These are phyloP conservation scores for Clitoria ternatea DNA, from an alignment of 306 rosid species.

Conservation along the genomic window DNA sequence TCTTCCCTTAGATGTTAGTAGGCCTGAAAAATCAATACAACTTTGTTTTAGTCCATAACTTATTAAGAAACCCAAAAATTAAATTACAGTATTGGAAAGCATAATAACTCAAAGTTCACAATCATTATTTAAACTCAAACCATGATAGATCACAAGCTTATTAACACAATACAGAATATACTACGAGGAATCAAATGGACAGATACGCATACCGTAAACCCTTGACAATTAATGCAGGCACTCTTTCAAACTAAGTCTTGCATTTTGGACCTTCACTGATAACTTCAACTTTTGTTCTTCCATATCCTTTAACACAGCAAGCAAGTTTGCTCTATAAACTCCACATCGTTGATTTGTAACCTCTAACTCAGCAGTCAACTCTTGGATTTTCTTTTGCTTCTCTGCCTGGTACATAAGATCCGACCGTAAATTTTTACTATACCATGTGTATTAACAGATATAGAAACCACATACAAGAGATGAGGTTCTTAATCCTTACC, in stretches of 20 bases:
- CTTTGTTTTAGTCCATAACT: background rate
- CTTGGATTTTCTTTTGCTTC: slow-evolving; percentile 70
- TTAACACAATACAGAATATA: background rate
- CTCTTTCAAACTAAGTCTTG: slow-evolving; percentile 86
- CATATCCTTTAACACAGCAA: slow-evolving; percentile 86
- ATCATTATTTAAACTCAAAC: background rate
- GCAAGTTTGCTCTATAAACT: slow-evolving; percentile 77
- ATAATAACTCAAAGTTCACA: background rate
- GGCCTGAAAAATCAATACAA: background rate
- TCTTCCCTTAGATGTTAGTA: background rate
- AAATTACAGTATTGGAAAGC: background rate
- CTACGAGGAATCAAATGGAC: background rate
- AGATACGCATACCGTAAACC: background rate
- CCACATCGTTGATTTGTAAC: slow-evolving; percentile 74
- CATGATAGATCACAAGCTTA: background rate
- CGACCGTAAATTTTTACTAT: slow-evolving; percentile 11
- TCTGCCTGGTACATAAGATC: slow-evolving; percentile 46
- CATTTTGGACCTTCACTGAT: slow-evolving; percentile 92
- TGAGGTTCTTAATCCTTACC: background rate
- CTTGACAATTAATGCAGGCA: slow-evolving; percentile 29
- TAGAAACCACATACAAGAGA: background rate
- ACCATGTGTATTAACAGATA: background rate
- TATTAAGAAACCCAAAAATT: background rate
- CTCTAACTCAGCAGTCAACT: slow-evolving; percentile 72
- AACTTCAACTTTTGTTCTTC: slow-evolving; percentile 91